phyloP scores from a whole-genome alignment of 2,329 filamentous ascomycete species.

The Ceratocystiopsis brevicomis region DNA sequence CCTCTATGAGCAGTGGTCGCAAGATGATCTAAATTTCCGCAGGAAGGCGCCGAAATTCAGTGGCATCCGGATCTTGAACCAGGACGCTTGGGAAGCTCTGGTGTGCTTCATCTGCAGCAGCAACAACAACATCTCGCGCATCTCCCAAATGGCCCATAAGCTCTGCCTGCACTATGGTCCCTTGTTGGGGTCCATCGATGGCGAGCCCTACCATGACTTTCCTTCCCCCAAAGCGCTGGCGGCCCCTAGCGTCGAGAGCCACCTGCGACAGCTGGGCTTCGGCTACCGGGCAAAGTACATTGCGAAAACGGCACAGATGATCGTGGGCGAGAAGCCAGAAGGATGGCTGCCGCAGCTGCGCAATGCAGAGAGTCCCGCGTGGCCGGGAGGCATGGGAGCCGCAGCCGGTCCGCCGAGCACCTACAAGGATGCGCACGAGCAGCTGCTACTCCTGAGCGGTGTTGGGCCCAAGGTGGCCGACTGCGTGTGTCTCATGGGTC shows the following conservation, averaged over 20 bases:
- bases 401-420: neutral
- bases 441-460: constrained; percentile 60
- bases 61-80: constrained; percentile 78
- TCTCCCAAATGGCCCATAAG: constrained; percentile 92
- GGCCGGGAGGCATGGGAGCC: constrained; percentile 12
- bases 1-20: constrained; percentile 77
- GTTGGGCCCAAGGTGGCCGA: constrained; percentile 95
- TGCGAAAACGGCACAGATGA: constrained; percentile 59
- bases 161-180: constrained; percentile 73
- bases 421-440: constrained; percentile 64
- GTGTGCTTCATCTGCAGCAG: constrained; percentile 95
- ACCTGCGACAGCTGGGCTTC: constrained; percentile 70
- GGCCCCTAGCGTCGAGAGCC: constrained; percentile 54
- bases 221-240: constrained; percentile 34
- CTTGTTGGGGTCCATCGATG: constrained; percentile 50
- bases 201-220: constrained; percentile 24
- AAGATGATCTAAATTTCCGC: constrained; percentile 70
- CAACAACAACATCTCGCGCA: constrained; percentile 93
- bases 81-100: constrained; percentile 91
- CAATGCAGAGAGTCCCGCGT: constrained; percentile 54
- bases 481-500: constrained; percentile 87
- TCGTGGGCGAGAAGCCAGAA: constrained; percentile 45
- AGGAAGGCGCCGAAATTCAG: constrained; percentile 73
- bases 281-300: constrained; percentile 92
- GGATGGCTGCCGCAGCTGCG: constrained; percentile 62